Base-by-base conservation (phyloP, 1,284 basidiomycete species). In the Ceratobasidium sp. region DNA sequence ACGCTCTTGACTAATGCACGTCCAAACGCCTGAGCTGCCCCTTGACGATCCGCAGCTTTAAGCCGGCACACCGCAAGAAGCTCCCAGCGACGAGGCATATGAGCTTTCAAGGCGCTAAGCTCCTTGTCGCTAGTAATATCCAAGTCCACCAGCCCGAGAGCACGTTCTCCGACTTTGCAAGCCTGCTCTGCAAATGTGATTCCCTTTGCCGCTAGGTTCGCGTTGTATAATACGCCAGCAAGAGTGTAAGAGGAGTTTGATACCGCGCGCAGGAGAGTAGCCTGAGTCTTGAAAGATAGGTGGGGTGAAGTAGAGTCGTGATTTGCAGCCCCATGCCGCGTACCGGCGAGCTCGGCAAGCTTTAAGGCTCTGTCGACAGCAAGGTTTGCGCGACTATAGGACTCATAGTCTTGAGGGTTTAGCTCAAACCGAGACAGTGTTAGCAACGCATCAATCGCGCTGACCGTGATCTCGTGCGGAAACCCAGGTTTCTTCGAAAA, bases 241-340 rank as follows among this genome's bases (percentile, higher is more conserved):
- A 83, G 80, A 65, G 86, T 86, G 79, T 85, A 86, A 40, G 83
- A 83, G 4, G 82, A 81, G 12, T 78, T 83, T 2, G 83, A 83
- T 42, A 85, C 65, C 15, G 44, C 71, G 28, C 71, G 71, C 15
- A 74, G 28, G 38, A 74, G 59, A 40, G 71, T 74, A 2, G 59
- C 44, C 48, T 50, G 59, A 42, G 56, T 74, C 52, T 64, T 54
- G 23, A 44, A 42, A 28, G 42, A 52, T 23, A 48, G 23, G 33
- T 50, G 64, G 3, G 64, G 15, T 15, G 64, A 28, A n/a, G 38
- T 12, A 38, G 38, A 12, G 44, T 62, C 10, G 23, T 74, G 46
- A 1, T 15, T 42, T 9, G 26, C 20, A 20, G 38, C 17, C 20
- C 40, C 52, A 28, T 33, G 52, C 20, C 4, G 17, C 2, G 57